Conservation (phyloP, 2,329 filamentous ascomycete genomes). For the Lomentospora prolificans region DNA sequence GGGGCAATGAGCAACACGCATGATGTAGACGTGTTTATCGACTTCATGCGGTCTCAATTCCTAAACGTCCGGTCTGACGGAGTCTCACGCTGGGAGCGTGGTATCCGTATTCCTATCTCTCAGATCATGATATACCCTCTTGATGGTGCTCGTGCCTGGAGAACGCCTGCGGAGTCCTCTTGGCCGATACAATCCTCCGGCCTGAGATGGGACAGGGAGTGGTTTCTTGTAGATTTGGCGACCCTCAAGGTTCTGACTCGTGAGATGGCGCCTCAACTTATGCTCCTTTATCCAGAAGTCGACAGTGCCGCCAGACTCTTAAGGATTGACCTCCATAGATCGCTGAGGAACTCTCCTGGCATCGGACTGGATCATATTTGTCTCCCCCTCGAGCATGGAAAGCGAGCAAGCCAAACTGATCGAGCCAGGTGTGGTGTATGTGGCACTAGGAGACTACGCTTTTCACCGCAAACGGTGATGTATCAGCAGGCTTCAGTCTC, state of each 20-base stretch:
- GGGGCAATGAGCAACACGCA: slow-evolving; percentile 76
- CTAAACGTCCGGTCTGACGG: background rate
- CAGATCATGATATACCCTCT: slow-evolving; percentile 3
- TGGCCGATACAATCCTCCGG: background rate
- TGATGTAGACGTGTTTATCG: slow-evolving; percentile 64
- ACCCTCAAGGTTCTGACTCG: background rate
- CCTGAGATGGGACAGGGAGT: background rate
- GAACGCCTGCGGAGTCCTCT: background rate
- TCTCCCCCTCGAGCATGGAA: background rate
- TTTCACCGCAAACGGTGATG: background rate
- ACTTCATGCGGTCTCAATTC: slow-evolving; percentile 43
- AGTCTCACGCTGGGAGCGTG: background rate
- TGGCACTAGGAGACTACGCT: background rate
- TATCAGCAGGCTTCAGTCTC: background rate
- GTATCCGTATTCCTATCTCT: background rate
- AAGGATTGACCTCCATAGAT: background rate
- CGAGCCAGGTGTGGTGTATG: background rate
- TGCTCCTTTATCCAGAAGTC: background rate
- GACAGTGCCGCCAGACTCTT: background rate
- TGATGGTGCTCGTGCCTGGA: background rate
- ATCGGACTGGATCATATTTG: background rate
- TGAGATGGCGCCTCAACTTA: background rate
- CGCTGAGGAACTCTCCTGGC: background rate
- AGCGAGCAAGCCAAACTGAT: background rate
- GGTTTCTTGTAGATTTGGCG: background rate